phyloP scores from a whole-genome alignment of 805 yeast genomes.

The Schwanniomyces sp. region DNA sequence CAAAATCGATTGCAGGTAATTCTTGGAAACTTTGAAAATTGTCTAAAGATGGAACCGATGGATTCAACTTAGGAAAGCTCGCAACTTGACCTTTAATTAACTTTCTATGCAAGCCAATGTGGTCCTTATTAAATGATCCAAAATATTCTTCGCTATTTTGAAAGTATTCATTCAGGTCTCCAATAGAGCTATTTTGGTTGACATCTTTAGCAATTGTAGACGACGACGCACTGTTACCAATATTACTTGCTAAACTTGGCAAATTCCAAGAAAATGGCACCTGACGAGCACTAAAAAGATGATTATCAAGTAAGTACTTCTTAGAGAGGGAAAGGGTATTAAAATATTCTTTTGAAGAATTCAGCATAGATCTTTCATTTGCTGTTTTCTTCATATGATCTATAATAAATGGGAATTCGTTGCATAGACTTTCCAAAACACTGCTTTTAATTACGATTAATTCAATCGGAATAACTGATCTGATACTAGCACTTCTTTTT shows the following conservation, averaged over 20 bases:
- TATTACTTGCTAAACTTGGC: constrained; percentile 3
- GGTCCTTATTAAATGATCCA: neutral
- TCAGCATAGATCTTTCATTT: constrained; percentile 41
- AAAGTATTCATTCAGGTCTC: neutral
- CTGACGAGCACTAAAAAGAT: too few species aligned
- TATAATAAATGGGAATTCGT: constrained; percentile 56
- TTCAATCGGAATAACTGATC: constrained; percentile 61
- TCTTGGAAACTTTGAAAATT: constrained; percentile 23
- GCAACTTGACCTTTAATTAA: neutral
- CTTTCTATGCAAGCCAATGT: neutral
- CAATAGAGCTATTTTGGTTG: too few species aligned
- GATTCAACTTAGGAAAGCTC: constrained; percentile 39
- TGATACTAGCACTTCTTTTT: constrained; percentile 59
- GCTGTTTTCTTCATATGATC: constrained; percentile 65
- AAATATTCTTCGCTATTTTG: neutral
- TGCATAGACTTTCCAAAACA: constrained; percentile 52
- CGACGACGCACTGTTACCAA: neutral
- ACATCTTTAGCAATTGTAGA: neutral
- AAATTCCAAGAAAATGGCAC: neutral
- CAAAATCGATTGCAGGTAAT: constrained; percentile 27
- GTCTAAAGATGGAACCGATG: constrained; percentile 31
- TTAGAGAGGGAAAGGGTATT: constrained; percentile 17
- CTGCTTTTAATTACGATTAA: constrained; percentile 60
- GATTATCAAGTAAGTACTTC: constrained; percentile 15
- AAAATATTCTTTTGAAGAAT: constrained; percentile 10